Evolutionary conservation across 345 rosid genomes (phyloP), one percentile per base, ranked within the genome.

Genomic region (Lepidium didymum): DNA sequence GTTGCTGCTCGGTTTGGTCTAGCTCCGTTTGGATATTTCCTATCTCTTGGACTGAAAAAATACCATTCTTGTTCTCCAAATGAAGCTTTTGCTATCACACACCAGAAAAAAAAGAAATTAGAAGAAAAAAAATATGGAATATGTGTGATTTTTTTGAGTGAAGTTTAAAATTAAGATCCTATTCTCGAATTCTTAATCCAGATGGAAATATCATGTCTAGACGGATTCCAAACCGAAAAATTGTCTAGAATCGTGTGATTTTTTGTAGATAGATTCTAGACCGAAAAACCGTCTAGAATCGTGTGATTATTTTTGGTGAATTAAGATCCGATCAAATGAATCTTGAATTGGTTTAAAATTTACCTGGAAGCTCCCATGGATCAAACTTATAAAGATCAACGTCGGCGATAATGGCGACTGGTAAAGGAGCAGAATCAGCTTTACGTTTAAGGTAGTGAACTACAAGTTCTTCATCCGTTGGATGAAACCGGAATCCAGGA

Each of bases 11-110:
- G 54, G 78, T 94, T 94, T 3, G 99, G 99, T 78, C 99, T 78
- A 14, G 92, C 97, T 27, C 99, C 97, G 45, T 94, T 94, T 42
- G 99, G 99, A 50, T 94, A 94, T 77, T 94, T 94, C 71, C 97
- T 73, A 69, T 94, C 99, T 45, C 99, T 67, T 0, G 99, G 99
- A 66, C 95, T 94, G 68, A 94, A 94, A 37, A 94, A 94, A 44
- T 94, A 94, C 99, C 99, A 94, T 62, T 94, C 99, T 33, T 86
- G 88, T 81, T 94, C 89, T 9, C 99, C 99, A 78, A 91, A 94
- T 62, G 86, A 78, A 23, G 99, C 96, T 82, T 91, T 94, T 7
- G 78, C 91, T 88, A 74, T 45, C 19, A 63, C 27, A 29, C 5
- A 25, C 8, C 18, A 45, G 1, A 64, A n/a, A 4, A 6, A 1